A percentile compares a stretch with the other conserved stretches of the same genome.
Evolutionary conservation across 1,139 yeast genomes (phyloP).

Genomic region (Geotrichum phurueaensis): DNA sequence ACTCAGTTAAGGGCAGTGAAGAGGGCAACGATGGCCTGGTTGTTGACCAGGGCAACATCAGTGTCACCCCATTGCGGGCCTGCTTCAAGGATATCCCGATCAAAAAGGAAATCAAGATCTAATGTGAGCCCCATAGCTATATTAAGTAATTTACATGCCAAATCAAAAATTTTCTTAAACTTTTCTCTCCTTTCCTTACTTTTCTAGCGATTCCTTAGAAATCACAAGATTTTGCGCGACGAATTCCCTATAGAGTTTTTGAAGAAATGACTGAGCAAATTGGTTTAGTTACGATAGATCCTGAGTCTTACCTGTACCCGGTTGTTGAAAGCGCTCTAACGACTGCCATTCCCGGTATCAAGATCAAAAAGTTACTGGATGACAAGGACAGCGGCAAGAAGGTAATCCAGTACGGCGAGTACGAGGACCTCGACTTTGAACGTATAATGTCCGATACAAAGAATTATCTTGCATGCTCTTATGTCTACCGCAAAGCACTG

Average conservation of each 20-base stretch:
- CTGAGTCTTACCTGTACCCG: slow-evolving; percentile 50
- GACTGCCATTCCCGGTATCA: slow-evolving; percentile 16
- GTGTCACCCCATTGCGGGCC: slow-evolving; percentile 83
- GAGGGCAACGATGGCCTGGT: slow-evolving; percentile 47
- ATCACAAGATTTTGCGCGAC: neutral
- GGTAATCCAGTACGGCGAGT: slow-evolving; percentile 78
- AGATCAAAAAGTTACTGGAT: slow-evolving; percentile 7
- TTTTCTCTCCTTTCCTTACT: neutral
- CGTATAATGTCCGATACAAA: slow-evolving; percentile 38
- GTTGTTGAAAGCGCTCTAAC: slow-evolving; percentile 47
- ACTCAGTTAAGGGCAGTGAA: slow-evolving; percentile 49
- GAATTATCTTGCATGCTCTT: slow-evolving; percentile 67
- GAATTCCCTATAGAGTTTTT: neutral
- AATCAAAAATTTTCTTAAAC: neutral
- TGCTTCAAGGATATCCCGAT: slow-evolving; percentile 56
- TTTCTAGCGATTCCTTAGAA: neutral
- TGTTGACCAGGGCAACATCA: slow-evolving; percentile 40
- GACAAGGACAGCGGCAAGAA: slow-evolving; percentile 24
- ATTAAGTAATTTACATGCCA: neutral
- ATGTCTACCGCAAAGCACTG: slow-evolving; percentile 72
- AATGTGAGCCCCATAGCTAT: slow-evolving; percentile 19
- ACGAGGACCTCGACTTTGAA: slow-evolving; percentile 82
- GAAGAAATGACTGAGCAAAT: neutral
- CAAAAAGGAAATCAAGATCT: slow-evolving; percentile 48
- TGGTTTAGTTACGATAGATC: slow-evolving; percentile 31